Base-by-base conservation (phyloP, 202 grass and related monocot species). In the Carex sylvatica region DNA sequence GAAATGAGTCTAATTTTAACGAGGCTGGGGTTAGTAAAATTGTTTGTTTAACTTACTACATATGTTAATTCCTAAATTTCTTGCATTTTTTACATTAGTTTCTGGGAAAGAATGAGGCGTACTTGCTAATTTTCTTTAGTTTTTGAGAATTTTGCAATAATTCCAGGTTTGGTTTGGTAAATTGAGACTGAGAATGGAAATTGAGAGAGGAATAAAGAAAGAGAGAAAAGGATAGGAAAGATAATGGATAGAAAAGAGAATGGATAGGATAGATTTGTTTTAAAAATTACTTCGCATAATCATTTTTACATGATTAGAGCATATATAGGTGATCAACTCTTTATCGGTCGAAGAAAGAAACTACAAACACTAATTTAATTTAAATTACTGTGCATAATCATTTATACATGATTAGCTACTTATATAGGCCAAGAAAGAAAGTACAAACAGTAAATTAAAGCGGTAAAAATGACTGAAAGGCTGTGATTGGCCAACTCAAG, bases 1-100 rank as follows among this genome's bases (percentile, higher is more conserved):
- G 86, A 82, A 98, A 93, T 72, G 96, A 96, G 67, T 96, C 87
- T 82, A 96, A 99, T 87, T 99, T 99, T 83, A 96, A 96, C 24
- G 91, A 93, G 74, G 93, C 91, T 60, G 96, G 96, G 93, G 96
- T 99, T 28, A 82, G 80, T 82, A 35, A 52, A 65, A 53, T 82
- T 82, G 54, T 31, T 54, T 80, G 55, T 60, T 72, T 13, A 72
- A 42, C 2, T 72, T 47, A 30, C 19, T 49, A 12, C 13, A 49
- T 10, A 0, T 22, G 9, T 70, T 70, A 23, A 3, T 71, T 38
- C 6, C 68, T 47, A 47, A 46, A 22, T 71, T 46, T 47, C 38
- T 47, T 47, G 68, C 35, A 70, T 70, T 66, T 35, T 65, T 24
- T 22, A 63, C 61, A 24, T 63, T 28, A 65, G 15, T 14, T 64